These are phyloP conservation scores for Rhizopus stolonifer DNA, from an alignment of 371 early-diverging fungal genomes.

Conservation along the genomic window DNA sequence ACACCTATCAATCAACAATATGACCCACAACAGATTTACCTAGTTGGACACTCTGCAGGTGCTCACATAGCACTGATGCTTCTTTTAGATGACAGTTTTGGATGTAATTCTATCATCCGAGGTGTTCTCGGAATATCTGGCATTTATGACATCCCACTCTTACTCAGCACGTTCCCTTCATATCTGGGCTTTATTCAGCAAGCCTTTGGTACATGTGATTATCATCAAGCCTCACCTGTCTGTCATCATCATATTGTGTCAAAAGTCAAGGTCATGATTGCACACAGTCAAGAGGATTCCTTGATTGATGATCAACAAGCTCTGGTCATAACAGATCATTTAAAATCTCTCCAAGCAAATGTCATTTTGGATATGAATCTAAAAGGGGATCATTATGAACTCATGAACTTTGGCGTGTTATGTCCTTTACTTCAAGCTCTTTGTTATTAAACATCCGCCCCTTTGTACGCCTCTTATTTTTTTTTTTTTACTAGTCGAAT, in stretches of 20 bases:
- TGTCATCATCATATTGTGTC: slow-evolving; percentile 5
- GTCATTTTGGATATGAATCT: slow-evolving; percentile 45
- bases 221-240: slow-evolving; percentile 52
- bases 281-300: slow-evolving; percentile 70
- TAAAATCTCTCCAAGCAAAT: slow-evolving; percentile 28
- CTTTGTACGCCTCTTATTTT: not conserved
- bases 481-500: too few relatives aligned
- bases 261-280: slow-evolving; percentile 45
- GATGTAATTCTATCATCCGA: slow-evolving; percentile 10
- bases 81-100: slow-evolving; percentile 48
- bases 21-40: slow-evolving; percentile 45
- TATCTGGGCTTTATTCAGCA: slow-evolving; percentile 70
- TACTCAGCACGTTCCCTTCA: slow-evolving; percentile 61
- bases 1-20: slow-evolving; percentile 18
- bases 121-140: slow-evolving; percentile 75
- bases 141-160: slow-evolving; percentile 72
- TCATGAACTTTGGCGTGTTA: slow-evolving; percentile 38
- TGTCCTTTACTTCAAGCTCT: not conserved
- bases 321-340: slow-evolving; percentile 46
- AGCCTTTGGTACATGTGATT: slow-evolving; percentile 55
- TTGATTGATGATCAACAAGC: slow-evolving; percentile 64
- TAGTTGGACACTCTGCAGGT: slow-evolving; percentile 86
- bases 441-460: not conserved
- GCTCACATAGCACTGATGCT: slow-evolving; percentile 70
- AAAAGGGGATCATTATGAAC: slow-evolving; percentile 58